Evolutionary conservation across 2,329 filamentous ascomycete genomes (phyloP).

Genomic region (Trichophaea hybrida): DNA sequence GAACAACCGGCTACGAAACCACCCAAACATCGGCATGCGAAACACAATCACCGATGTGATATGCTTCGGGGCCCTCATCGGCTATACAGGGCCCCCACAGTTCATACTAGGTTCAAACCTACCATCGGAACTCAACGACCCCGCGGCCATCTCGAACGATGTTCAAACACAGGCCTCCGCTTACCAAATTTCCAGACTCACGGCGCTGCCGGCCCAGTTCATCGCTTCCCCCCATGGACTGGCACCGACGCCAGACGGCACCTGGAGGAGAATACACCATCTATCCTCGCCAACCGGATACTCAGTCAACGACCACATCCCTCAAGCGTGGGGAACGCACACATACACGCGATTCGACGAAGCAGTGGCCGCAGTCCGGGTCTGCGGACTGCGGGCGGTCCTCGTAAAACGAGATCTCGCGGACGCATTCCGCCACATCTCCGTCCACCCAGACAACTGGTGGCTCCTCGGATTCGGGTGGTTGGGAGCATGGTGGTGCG

Average conservation of each 20-base stretch:
- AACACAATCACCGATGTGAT: background rate
- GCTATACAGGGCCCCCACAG: background rate
- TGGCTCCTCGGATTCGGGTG: conserved; percentile 1
- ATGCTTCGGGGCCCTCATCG: background rate
- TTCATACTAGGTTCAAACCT: background rate
- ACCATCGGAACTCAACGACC: background rate
- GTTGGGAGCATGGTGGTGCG: background rate
- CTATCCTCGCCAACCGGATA: background rate
- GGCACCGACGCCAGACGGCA: background rate
- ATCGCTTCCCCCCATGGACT: background rate
- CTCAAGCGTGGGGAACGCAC: background rate
- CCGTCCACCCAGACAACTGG: background rate
- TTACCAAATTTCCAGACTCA: no score
- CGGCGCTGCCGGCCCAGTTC: background rate
- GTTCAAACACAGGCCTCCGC: background rate
- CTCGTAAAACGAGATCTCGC: background rate
- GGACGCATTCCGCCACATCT: background rate
- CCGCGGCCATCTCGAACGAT: background rate
- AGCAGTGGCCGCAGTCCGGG: background rate
- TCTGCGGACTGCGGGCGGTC: background rate
- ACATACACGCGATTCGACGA: background rate
- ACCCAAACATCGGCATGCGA: background rate
- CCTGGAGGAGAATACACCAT: background rate
- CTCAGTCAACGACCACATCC: conserved; percentile 1
- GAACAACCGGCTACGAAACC: background rate